These are phyloP conservation scores for Lizonia empirigonia DNA, from an alignment of 2,329 filamentous ascomycete species.

Conservation along the genomic window DNA sequence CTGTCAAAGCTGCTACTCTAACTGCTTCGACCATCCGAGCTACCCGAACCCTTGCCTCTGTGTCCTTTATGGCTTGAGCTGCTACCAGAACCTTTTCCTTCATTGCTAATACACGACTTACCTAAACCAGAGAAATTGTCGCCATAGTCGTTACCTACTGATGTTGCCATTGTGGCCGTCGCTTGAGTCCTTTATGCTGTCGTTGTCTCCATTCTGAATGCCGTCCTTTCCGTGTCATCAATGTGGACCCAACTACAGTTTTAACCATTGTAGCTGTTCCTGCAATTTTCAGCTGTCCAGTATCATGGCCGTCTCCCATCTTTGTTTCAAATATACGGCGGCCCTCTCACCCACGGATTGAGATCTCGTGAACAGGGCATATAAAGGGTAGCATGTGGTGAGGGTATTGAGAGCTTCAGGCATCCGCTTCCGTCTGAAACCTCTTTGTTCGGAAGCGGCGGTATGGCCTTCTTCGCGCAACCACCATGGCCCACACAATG, in stretches of 20 bases:
- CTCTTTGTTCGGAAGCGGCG: no score
- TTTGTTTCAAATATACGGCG: slow-evolving; percentile 3
- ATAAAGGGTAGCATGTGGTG: not conserved
- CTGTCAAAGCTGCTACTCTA: not conserved
- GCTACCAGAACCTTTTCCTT: not conserved
- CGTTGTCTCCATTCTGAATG: not conserved
- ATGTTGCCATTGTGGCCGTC: not conserved
- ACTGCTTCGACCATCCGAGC: not conserved
- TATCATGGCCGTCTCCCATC: not conserved
- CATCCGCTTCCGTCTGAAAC: no score
- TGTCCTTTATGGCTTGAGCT: not conserved
- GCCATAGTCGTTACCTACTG: not conserved
- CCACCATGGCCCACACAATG: no score
- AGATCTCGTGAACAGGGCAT: not conserved
- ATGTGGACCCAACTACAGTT: not conserved
- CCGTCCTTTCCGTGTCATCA: not conserved
- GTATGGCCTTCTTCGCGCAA: no score
- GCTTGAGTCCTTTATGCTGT: not conserved
- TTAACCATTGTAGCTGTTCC: slow-evolving; percentile 8
- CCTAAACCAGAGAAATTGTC: not conserved
- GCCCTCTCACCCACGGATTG: not conserved
- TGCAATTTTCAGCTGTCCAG: slow-evolving; percentile 6
- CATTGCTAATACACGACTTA: not conserved
- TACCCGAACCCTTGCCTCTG: not conserved
- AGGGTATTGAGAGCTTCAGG: not conserved